These are phyloP conservation scores for Rhynchosporium agropyri DNA, from an alignment of 2,329 filamentous ascomycete species.

Conservation along the genomic window DNA sequence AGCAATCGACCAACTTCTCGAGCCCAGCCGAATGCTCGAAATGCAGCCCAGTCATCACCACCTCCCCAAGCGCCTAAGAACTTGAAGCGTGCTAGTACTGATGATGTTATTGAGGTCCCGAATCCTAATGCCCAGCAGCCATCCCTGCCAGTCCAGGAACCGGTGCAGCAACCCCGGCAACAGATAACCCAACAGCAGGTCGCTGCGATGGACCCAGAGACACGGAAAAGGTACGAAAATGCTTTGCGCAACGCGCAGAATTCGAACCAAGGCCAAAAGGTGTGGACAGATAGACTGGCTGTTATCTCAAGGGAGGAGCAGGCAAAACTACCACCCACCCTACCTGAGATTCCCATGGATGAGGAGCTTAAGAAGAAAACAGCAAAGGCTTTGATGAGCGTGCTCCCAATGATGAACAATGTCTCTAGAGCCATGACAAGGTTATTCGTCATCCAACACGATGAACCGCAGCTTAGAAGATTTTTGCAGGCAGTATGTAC, in stretches of 20 bases:
- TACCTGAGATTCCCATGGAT: conserved; percentile 40
- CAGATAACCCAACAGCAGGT: conserved; percentile 37
- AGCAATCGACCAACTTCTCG: conserved; percentile 30
- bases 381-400: conserved; percentile 25
- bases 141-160: conserved; percentile 41
- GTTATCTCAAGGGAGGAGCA: conserved; percentile 32
- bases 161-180: conserved; percentile 40
- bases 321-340: conserved; percentile 32
- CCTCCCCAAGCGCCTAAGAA: conserved; percentile 44
- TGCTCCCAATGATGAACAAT: conserved; percentile 33
- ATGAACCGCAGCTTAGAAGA: conserved; percentile 37
- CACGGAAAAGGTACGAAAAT: conserved; percentile 39
- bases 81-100: conserved; percentile 47
- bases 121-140: conserved; percentile 42
- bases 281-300: conserved; percentile 27
- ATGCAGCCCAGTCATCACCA: conserved; percentile 37
- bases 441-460: conserved; percentile 40
- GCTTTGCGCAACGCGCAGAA: conserved; percentile 24
- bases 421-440: conserved; percentile 34
- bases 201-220: conserved; percentile 38
- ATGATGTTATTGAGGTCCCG: conserved; percentile 50
- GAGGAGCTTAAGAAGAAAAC: conserved; percentile 32
- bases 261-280: conserved; percentile 17
- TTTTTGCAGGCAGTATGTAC: conserved; percentile 43
- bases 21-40: conserved; percentile 28